Base-by-base conservation (phyloP, 75 land plant genomes). In the Picea sitchensis region DNA sequence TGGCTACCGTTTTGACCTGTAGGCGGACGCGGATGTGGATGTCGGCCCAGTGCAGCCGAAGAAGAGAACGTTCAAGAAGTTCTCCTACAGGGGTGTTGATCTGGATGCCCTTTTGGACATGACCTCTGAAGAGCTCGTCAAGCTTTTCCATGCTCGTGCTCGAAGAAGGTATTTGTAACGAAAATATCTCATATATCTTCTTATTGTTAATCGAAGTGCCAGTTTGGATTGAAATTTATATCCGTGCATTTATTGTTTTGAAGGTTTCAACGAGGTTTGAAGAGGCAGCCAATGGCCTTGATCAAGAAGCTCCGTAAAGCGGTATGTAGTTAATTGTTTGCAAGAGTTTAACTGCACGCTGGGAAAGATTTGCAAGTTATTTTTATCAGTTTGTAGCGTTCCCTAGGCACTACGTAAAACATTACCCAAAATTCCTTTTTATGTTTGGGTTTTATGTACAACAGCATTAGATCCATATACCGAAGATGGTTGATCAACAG, bases 31-130 rank as follows among this genome's bases (percentile, higher is more conserved):
- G 4, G 90, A 83, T 14, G 85, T 78, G 1, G 89, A 85, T 20
- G 84, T 80, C 38, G 84, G 62, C 23, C 59, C 78, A 3, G 86
- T 80, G 14, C 85, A 83, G 84, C 95, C 95, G 34, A 93, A 87
- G 92, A 89, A 84, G 90, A 89, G 96, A 59, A 91, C 94, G 64
- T 93, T 93, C 86, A 93, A 89, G 94, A 93, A 91, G 94, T 93
- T 93, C 81, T 74, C 87, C 60, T 93, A 87, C 88, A 76, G 92
- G 12, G 93, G 96, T 1, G 92, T 91, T 17, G 93, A 93, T 83
- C 85, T 93, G 72, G 96, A 93, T 83, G 88, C 88, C 3, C 92
- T 93, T 56, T 87, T 93, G 4, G 95, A 93, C 71, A 93, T 93
- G 95, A 76, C 83, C 17, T 83, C 89, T 21, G 95, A 93, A 65